A percentile compares a stretch with the other conserved stretches of the same genome.
Evolutionary conservation across 2,329 filamentous ascomycete genomes (phyloP).

Genomic region (Lachnellula cervina): DNA sequence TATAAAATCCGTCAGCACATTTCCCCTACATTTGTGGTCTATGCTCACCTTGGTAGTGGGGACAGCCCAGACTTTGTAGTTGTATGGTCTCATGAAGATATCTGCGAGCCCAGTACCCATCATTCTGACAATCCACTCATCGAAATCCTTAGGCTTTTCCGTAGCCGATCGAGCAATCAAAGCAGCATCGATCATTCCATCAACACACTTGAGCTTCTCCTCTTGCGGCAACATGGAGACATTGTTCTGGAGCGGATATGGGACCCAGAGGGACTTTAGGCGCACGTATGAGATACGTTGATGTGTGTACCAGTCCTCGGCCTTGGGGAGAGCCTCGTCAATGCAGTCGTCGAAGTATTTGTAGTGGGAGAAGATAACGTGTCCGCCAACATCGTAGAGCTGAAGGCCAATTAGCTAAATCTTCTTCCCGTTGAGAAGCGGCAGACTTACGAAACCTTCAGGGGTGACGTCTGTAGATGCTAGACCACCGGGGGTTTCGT

Average conservation of each 20-base stretch:
- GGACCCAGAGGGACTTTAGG: conserved; percentile 94
- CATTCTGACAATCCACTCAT: conserved; percentile 96
- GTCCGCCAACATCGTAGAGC: conserved; percentile 84
- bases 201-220: conserved; percentile 90
- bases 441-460: conserved; percentile 85
- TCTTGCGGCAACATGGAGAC: conserved; percentile 97
- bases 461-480: conserved; percentile 92
- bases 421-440: conserved; percentile 13
- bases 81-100: conserved; percentile 98
- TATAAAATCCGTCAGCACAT: conserved; percentile 34
- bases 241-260: conserved; percentile 99
- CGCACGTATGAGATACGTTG: conserved; percentile 99
- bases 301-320: conserved; percentile 95
- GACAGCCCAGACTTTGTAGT: conserved; percentile 99
- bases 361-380: conserved; percentile 62
- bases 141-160: conserved; percentile 93
- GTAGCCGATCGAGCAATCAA: conserved; percentile 79
- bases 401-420: conserved; percentile 36
- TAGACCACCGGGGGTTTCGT: conserved; percentile 88
- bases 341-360: conserved; percentile 99
- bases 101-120: conserved; percentile 86
- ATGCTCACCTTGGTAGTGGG: conserved; percentile 81
- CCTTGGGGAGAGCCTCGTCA: conserved; percentile 89
- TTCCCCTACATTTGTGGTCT: neutral
- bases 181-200: conserved; percentile 93